phyloP scores from a whole-genome alignment of 768 basidiomycete species.

The Phylloporus rhodoxanthus region DNA sequence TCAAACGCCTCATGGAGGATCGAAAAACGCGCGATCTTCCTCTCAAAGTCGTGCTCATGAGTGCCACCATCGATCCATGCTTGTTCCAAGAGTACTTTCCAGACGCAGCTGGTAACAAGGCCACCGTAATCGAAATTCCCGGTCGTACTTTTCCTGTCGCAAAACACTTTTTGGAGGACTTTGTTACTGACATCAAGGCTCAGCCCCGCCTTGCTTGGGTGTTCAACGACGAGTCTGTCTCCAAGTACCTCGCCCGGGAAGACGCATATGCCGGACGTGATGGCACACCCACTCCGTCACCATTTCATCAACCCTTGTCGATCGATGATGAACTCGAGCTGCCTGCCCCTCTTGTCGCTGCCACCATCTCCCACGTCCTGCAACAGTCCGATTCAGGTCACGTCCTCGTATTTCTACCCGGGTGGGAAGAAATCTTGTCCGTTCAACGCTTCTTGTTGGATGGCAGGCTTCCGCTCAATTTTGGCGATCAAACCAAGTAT shows the following conservation, averaged over 20 bases:
- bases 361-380: conserved; percentile 74
- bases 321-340: conserved; percentile 62
- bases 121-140: conserved; percentile 75
- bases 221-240: conserved; percentile 61
- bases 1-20: conserved; percentile 76
- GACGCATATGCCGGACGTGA: conserved; percentile 13
- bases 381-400: conserved; percentile 73
- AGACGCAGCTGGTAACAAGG: conserved; percentile 51
- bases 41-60: conserved; percentile 89
- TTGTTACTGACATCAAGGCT: conserved; percentile 45
- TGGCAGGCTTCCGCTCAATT: conserved; percentile 50
- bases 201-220: conserved; percentile 52
- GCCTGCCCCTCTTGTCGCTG: conserved; percentile 75
- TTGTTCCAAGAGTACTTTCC: conserved; percentile 88
- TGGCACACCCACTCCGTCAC: background rate
- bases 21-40: conserved; percentile 64
- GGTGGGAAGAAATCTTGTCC: conserved; percentile 83
- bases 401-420: conserved; percentile 87
- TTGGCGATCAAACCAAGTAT: conserved; percentile 53
- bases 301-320: conserved; percentile 9
- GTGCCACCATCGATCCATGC: conserved; percentile 88
- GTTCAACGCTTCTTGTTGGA: conserved; percentile 60
- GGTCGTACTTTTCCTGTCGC: conserved; percentile 88
- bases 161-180: conserved; percentile 77
- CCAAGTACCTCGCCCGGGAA: conserved; percentile 68